These are phyloP conservation scores for Amaranthus palmeri DNA, from an alignment of 148 eudicot genomes.

Conservation along the genomic window DNA sequence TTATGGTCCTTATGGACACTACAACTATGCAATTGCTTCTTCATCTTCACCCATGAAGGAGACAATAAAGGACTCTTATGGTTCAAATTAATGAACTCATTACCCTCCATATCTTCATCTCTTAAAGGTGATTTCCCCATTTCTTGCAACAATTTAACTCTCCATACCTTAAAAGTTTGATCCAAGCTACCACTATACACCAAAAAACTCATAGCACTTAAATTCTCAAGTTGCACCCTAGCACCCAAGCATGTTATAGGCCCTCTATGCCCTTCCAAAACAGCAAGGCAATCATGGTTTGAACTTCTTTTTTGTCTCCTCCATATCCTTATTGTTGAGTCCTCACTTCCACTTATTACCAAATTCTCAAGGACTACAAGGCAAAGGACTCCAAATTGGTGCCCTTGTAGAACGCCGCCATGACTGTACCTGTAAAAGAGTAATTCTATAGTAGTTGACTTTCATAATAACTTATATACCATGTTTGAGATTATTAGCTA, in stretches of 20 bases:
- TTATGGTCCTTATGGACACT: too few species aligned
- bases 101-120: slow-evolving; percentile 3
- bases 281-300: slow-evolving; percentile 49
- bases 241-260: slow-evolving; percentile 59
- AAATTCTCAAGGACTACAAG: slow-evolving; percentile 40
- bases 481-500: too few species aligned
- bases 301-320: slow-evolving; percentile 45
- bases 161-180: slow-evolving; percentile 63
- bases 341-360: slow-evolving; percentile 67
- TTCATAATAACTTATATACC: too few species aligned
- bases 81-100: background rate
- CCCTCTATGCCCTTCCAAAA: slow-evolving; percentile 60
- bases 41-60: too few species aligned
- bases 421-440: slow-evolving; percentile 51
- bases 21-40: too few species aligned
- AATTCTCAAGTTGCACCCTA: slow-evolving; percentile 31
- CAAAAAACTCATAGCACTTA: slow-evolving; percentile 32
- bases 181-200: slow-evolving; percentile 61
- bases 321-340: slow-evolving; percentile 64
- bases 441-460: too few species aligned
- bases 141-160: slow-evolving; percentile 44
- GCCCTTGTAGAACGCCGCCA: slow-evolving; percentile 61
- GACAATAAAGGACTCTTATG: too few species aligned
- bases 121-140: slow-evolving; percentile 1
- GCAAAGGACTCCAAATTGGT: slow-evolving; percentile 53